Percentiles rank a stretch among this genome's conserved stretches.
Conservation (phyloP, 2,329 filamentous ascomycete genomes). For the Colletotrichum ledebouriae region DNA sequence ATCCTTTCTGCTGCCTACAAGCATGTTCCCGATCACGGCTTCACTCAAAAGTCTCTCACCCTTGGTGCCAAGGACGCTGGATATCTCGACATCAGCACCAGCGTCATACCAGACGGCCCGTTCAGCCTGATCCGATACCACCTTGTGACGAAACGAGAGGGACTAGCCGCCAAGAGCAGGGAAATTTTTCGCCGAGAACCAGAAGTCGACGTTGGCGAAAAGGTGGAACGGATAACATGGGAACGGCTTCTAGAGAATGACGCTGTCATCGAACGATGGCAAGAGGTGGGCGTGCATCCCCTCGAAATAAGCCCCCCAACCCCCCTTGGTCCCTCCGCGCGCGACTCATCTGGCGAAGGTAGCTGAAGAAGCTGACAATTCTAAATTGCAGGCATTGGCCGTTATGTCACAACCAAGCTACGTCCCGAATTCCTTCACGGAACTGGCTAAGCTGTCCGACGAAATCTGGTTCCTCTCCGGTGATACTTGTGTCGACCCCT, state of each 20-base stretch:
- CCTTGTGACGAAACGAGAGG: conserved; percentile 75
- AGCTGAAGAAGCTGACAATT: conserved; percentile 5
- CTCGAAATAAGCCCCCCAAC: too few species aligned
- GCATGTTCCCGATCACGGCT: conserved; percentile 86
- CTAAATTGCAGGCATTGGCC: conserved; percentile 76
- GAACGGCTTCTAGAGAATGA: conserved; percentile 82
- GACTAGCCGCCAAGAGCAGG: conserved; percentile 61
- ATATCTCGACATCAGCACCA: conserved; percentile 87
- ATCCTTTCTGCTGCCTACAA: conserved; percentile 86
- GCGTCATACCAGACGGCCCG: conserved; percentile 82
- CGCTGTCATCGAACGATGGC: conserved; percentile 82
- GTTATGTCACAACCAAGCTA: conserved; percentile 89
- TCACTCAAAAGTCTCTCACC: conserved; percentile 79
- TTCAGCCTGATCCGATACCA: conserved; percentile 88
- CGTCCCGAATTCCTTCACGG: conserved; percentile 79
- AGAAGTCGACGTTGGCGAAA: conserved; percentile 64
- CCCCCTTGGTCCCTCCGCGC: too few species aligned
- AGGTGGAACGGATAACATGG: conserved; percentile 80
- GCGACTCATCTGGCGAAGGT: too few species aligned
- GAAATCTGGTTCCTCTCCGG: conserved; percentile 92
- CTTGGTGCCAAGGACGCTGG: conserved; percentile 87
- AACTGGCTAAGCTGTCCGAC: conserved; percentile 86
- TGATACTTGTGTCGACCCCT: conserved; percentile 83
- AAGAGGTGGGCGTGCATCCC: conserved; percentile 73
- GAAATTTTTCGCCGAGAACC: conserved; percentile 54